Evolutionary conservation across 805 yeast species (phyloP), one percentile per base, ranked within the genome.

Genomic region (Candida fluviatilis): DNA sequence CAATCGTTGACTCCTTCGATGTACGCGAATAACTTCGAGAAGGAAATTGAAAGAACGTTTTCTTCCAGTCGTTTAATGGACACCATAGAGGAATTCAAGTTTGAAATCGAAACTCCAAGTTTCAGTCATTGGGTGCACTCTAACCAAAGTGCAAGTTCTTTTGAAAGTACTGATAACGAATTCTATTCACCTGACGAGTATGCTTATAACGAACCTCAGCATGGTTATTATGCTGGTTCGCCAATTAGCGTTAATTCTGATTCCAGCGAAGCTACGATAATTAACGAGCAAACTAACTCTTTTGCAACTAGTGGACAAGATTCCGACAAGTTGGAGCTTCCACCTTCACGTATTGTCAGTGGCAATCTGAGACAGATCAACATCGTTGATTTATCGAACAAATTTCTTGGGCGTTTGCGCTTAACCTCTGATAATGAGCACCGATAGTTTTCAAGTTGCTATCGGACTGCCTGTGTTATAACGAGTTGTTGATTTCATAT

Each of bases 101-200:
- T 26, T 26, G 29, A 5, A 13, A 13, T 7, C 7, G 14, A 26
- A 26, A 31, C 26, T n/a, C 35, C 15, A 26, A 15, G 6, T 19
- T 32, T 19, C 33, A 8, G n/a, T 10, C n/a, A 26, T 6, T 28
- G 33, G 8, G 4, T 24, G 5, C 19, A 35, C 16, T 34, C 37
- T 23, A 36, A 31, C 17, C 14, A 21, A 6, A 36, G 39, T 31
- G 24, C 17, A 29, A 13, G 13, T 2, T 30, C 39, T 5, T 17
- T 38, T 7, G 42, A 50, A 16, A 55, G 55, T 18, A 51, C 65
- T 10, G 66, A 60, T 14, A 65, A 61, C 2, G 69, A 63, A 43
- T 61, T 51, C 42, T 62, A 43, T 39, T 58, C 67, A 13, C 57
- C 62, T 4, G 56, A 56, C 17, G 67, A 62, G 30, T 55, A 53